phyloP scores from a whole-genome alignment of 192 early-diverging fungal genomes.

The Coemansia sp. region DNA sequence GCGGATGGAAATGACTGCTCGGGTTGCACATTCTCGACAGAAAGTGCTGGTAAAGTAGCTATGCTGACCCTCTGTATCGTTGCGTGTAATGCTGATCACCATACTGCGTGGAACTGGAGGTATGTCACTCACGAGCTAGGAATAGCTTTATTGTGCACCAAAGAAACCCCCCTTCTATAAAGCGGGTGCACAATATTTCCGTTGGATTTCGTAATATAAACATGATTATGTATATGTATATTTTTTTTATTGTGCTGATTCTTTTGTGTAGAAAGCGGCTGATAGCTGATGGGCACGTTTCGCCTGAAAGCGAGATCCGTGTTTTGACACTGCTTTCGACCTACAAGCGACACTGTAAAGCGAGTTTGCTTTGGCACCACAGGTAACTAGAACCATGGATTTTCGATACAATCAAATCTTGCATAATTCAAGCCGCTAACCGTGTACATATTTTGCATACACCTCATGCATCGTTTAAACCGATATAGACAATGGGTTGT shows the following conservation, averaged over 20 bases:
- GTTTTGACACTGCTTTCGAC: slow-evolving; percentile 14
- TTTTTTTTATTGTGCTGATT: neutral
- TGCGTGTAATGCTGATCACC: slow-evolving; percentile 35
- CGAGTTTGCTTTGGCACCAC: slow-evolving; percentile 39
- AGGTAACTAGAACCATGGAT: too few species aligned
- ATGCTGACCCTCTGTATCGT: slow-evolving; percentile 28
- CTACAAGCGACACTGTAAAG: slow-evolving; percentile 37
- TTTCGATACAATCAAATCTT: too few species aligned
- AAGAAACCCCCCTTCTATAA: too few species aligned
- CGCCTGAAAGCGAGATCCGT: slow-evolving; percentile 11
- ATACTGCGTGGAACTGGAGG: slow-evolving; percentile 48
- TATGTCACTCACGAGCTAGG: neutral
- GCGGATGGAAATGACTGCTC: neutral
- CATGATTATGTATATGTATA: neutral
- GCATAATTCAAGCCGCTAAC: too few species aligned
- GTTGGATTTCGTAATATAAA: too few species aligned
- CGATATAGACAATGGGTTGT: slow-evolving; percentile 25
- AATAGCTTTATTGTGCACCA: neutral
- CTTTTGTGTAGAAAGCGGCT: slow-evolving; percentile 8
- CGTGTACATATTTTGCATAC: neutral
- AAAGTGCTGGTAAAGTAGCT: slow-evolving; percentile 1
- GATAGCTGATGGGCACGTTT: slow-evolving; percentile 2
- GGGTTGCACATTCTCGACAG: neutral
- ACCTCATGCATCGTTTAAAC: too few species aligned
- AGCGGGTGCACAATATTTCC: too few species aligned